A percentile compares a stretch with the other conserved stretches of the same genome.
Evolutionary conservation across 2,329 filamentous ascomycete genomes (phyloP).

Genomic region (Trichophyton benhamiae): DNA sequence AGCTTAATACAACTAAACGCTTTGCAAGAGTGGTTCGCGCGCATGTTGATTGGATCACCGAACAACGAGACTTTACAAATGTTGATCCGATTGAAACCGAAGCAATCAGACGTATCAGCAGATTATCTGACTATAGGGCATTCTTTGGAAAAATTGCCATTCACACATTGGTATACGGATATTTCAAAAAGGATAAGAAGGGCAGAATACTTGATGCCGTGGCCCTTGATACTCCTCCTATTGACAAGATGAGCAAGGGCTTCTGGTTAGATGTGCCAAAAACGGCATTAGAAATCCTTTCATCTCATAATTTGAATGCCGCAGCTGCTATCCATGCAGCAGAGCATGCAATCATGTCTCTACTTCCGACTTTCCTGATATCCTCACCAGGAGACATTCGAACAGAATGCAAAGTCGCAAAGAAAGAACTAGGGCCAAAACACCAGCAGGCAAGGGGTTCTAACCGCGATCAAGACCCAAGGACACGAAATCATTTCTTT

Average conservation of each 20-base stretch:
- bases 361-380: conserved; percentile 85
- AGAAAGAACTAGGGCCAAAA: conserved; percentile 59
- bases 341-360: conserved; percentile 74
- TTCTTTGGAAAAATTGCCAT: conserved; percentile 83
- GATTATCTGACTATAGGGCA: conserved; percentile 50
- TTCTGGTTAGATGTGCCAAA: conserved; percentile 93
- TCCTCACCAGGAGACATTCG: conserved; percentile 81
- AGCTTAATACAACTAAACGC: conserved; percentile 67
- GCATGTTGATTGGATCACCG: conserved; percentile 87
- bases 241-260: conserved; percentile 71
- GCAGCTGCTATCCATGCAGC: conserved; percentile 89
- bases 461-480: neutral
- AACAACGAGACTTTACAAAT: conserved; percentile 85
- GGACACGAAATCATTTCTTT: conserved; percentile 10
- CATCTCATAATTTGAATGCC: conserved; percentile 59
- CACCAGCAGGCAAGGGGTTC: conserved; percentile 6
- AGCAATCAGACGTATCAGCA: conserved; percentile 60
- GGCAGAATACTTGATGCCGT: conserved; percentile 81
- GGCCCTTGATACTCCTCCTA: conserved; percentile 83
- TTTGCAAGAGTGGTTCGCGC: conserved; percentile 82
- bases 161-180: conserved; percentile 80
- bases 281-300: conserved; percentile 64
- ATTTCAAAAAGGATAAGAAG: conserved; percentile 88
- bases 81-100: conserved; percentile 90
- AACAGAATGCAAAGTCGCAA: conserved; percentile 81